These are phyloP conservation scores for Sphagnum fallax DNA, from an alignment of 228 moss, liverwort and hornwort species.

Conservation along the genomic window DNA sequence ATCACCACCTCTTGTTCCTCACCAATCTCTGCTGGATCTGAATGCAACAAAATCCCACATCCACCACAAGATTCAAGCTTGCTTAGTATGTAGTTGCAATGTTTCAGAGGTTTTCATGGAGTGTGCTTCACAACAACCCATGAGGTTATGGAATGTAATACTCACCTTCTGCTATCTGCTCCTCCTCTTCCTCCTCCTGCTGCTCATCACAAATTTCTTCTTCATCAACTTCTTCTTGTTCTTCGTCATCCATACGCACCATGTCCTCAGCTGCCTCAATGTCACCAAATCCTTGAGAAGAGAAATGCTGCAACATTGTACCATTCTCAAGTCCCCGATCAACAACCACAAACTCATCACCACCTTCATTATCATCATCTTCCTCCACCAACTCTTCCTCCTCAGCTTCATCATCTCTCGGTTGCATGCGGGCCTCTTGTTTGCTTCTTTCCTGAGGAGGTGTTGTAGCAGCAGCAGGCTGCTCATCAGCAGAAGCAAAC, in stretches of 20 bases:
- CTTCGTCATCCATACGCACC: constrained; percentile 5
- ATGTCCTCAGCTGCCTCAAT: constrained; percentile 15
- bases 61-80: no score
- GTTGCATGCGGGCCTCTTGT: no score
- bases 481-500: not conserved
- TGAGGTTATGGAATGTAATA: not conserved
- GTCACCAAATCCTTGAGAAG: constrained; percentile 7
- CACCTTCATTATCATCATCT: constrained; percentile 23
- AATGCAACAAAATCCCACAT: no score
- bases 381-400: constrained; percentile 18
- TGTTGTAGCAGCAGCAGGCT: no score
- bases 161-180: constrained; percentile 6
- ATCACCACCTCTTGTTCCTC: not conserved
- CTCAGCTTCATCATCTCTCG: not conserved
- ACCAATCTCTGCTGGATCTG: not conserved
- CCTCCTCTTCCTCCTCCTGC: constrained; percentile 1
- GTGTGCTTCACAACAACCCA: no score
- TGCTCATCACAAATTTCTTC: no score
- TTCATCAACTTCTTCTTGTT: constrained; percentile 7
- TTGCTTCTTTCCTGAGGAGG: no score
- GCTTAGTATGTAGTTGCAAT: no score
- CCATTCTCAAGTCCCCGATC: constrained; percentile 72
- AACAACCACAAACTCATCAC: constrained; percentile 47
- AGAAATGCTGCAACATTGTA: constrained; percentile 25
- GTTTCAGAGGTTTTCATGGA: no score